Conservation (phyloP, 805 yeast species). For the Brettanomyces nanus region DNA sequence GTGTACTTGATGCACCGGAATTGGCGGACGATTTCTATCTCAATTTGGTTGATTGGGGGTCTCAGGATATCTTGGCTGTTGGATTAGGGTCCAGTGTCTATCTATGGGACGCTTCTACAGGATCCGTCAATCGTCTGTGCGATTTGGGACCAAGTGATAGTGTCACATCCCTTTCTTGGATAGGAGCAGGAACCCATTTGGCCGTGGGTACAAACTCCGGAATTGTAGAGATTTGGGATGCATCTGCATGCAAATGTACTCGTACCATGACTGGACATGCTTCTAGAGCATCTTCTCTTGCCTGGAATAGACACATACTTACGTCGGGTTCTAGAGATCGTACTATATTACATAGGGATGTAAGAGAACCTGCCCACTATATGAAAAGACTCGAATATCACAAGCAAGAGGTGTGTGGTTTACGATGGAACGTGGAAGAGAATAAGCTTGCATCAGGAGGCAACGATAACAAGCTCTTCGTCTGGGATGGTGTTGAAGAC, state of each 20-base stretch:
- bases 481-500: conserved; percentile 76
- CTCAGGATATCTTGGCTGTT: conserved; percentile 80
- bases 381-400: conserved; percentile 63
- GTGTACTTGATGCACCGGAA: conserved; percentile 94
- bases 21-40: conserved; percentile 89
- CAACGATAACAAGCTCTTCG: conserved; percentile 77
- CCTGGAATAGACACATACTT: conserved; percentile 90
- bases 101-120: conserved; percentile 82
- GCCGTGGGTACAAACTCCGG: conserved; percentile 90
- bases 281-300: conserved; percentile 74
- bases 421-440: conserved; percentile 87
- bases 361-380: conserved; percentile 76
- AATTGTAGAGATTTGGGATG: conserved; percentile 92
- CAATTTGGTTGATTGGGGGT: conserved; percentile 93
- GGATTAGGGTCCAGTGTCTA: conserved; percentile 86
- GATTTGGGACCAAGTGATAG: conserved; percentile 57
- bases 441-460: conserved; percentile 94
- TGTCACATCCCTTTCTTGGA: conserved; percentile 86
- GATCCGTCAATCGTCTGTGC: conserved; percentile 74
- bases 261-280: conserved; percentile 91
- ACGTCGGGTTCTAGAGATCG: conserved; percentile 85
- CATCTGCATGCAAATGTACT: conserved; percentile 68
- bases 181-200: conserved; percentile 86
- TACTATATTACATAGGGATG: conserved; percentile 82
- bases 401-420: conserved; percentile 93